Evolutionary conservation across 1,139 yeast species (phyloP), one percentile per base, ranked within the genome.

Genomic region (Yamadazyma dushanensis): DNA sequence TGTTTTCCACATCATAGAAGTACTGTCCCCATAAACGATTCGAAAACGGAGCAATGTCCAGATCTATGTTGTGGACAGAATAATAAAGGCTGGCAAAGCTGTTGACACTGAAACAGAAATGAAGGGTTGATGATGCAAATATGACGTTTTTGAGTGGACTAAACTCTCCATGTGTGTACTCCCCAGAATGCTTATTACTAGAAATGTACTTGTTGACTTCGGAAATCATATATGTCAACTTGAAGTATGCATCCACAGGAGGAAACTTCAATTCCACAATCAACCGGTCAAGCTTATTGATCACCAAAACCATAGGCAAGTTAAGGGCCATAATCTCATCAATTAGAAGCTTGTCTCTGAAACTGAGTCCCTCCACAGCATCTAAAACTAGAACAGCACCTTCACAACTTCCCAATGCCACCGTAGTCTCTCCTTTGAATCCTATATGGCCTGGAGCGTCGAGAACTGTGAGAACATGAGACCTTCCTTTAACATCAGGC

Each of bases 381-480:
- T 94, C 98, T n/a, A 92, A 66, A 1, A 88, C 84, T 1, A 90
- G 57, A 0, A 83, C 63, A 0, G 76, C 77, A 2, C 83, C 80
- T 45, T 92, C 97, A 0, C 75, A 75, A 1, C 80, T 66, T 20
- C 77, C 58, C 15, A 82, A 56, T 0, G 84, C 75, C 1, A 78
- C 71, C 0, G 78, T 69, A 3, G 78, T 64, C 49, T 92, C 97
- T 52, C 87, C 96, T 21, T 71, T 60, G 53, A 92, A 92, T 50
- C 88, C 83, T 1, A 77, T 74, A 59, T 92, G 97, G 0, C 99
- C 99, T 0, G 99, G 99, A 0, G 96, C 71, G 51, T 94, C 98
- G 1, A 88, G 45, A 3, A 89, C 47, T 49, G 84, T 87, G 19
- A 83, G 51, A 1, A 78, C 73, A 25, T 63, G 62, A 0, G 95